Evolutionary conservation across 352 stramenopile species (phyloP), one percentile per base, ranked within the genome.

Genomic region (Globisporangium heterothallicum): DNA sequence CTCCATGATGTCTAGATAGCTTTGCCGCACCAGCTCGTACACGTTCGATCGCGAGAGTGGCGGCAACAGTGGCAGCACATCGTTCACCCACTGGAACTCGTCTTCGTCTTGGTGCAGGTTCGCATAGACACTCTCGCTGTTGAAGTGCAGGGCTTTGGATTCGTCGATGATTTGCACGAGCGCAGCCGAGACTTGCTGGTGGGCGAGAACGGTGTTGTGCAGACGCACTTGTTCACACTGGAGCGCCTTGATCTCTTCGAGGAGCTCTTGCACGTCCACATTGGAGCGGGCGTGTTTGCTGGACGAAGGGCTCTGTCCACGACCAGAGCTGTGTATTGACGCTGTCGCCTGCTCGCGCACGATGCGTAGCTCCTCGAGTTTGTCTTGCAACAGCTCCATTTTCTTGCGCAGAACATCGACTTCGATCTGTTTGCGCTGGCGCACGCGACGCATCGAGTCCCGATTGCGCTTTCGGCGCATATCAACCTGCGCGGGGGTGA

Each of bases 381-480:
- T 56, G 43, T 35, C n/a, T 21, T 50, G 38, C 2, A 56, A 30
- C n/a, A 64, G 49, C 49, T 42, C 42, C 30, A 64, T 54, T 4
- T 49, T 49, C 27, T 56, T 29, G 21, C 55, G 56, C 47, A 63
- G 34, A 14, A 47, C 19, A 14, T 49, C 41, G 8, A 58, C 32
- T 1, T 42, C 51, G 26, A 52, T 45, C 19, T 58, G 53, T 42
- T 67, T 59, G 32, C 63, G 58, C 44, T 42, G 45, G 6, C 63
- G 58, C 43, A 59, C 63, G 32, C 59, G 63, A 3, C 55, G 63
- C 63, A 70, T 70, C 49, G 58, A 62, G 40, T 70, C 63, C 14
- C 63, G 58, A 38, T 70, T 70, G 48, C 63, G 63, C 51, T 56
- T 53, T 4, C 63, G 63, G 16, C 61, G 57, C 18, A 38, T 24